phyloP scores from a whole-genome alignment of 345 rosid species.

The Clarkia xantiana region DNA sequence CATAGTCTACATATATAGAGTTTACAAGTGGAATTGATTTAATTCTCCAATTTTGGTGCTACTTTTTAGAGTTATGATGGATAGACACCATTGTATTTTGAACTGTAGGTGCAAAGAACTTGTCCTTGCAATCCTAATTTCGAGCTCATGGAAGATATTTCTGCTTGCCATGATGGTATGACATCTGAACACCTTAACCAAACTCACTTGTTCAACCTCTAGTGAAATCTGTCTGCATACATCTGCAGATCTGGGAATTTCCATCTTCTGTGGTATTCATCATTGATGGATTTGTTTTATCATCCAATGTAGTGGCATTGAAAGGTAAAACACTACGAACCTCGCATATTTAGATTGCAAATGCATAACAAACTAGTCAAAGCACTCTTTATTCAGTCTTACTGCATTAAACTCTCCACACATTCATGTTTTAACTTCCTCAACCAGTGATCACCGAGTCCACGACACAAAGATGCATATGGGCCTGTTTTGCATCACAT shows the following conservation, averaged over 20 bases:
- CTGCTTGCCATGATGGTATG: constrained; percentile 58
- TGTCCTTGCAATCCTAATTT: constrained; percentile 42
- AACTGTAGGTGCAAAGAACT: constrained; percentile 30
- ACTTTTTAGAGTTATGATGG: no score
- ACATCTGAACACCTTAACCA: neutral
- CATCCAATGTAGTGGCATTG: constrained; percentile 59
- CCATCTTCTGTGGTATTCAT: constrained; percentile 57
- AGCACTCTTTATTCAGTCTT: neutral
- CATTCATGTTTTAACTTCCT: constrained; percentile 1
- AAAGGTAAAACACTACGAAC: constrained; percentile 38
- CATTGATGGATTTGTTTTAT: constrained; percentile 56
- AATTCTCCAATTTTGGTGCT: no score
- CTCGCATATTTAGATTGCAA: neutral
- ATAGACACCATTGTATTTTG: neutral
- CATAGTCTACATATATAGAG: no score
- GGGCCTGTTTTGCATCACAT: constrained; percentile 48
- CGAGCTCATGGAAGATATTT: constrained; percentile 66
- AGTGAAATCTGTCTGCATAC: neutral
- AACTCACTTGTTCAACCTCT: neutral
- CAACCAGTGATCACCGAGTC: constrained; percentile 48
- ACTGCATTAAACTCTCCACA: neutral
- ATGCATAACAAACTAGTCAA: neutral
- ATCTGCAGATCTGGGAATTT: constrained; percentile 68
- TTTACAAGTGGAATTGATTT: no score
- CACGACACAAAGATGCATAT: constrained; percentile 34